A percentile compares a stretch with the other conserved stretches of the same genome.
Evolutionary conservation across 306 rosid species (phyloP).

Genomic region (Leucaena leucocephala): DNA sequence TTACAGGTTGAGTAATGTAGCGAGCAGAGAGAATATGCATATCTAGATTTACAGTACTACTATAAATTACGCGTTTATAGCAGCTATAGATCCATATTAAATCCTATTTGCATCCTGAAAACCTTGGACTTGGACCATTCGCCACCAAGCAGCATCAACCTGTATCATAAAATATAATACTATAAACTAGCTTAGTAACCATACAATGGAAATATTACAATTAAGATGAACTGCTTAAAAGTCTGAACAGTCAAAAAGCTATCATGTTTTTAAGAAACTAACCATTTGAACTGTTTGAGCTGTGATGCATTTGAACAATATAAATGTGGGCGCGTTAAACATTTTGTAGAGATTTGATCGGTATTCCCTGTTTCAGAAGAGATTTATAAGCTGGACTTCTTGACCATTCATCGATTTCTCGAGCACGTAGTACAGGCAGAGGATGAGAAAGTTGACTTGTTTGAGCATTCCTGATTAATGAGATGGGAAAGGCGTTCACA

Average conservation of each 20-base stretch:
- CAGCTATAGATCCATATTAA: too few relatives aligned
- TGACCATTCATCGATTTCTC: slow-evolving; percentile 97
- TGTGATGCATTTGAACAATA: slow-evolving; percentile 31
- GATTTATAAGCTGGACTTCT: slow-evolving; percentile 65
- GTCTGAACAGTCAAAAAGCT: slow-evolving; percentile 25
- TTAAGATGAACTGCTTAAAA: slow-evolving; percentile 15
- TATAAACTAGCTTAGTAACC: not conserved
- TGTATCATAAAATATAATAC: not conserved
- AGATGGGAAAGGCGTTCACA: not conserved
- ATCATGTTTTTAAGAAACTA: slow-evolving; percentile 30
- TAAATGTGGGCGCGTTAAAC: slow-evolving; percentile 33
- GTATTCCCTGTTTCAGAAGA: slow-evolving; percentile 64
- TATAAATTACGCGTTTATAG: too few relatives aligned
- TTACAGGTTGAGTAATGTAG: slow-evolving; percentile 37
- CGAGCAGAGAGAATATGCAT: slow-evolving; percentile 34
- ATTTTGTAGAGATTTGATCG: slow-evolving; percentile 37
- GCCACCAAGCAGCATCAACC: slow-evolving; percentile 12
- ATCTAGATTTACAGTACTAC: slow-evolving; percentile 29
- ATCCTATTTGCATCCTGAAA: not conserved
- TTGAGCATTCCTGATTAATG: slow-evolving; percentile 74
- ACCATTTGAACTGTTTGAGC: slow-evolving; percentile 34
- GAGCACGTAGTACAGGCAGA: slow-evolving; percentile 90
- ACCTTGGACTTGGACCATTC: slow-evolving; percentile 27
- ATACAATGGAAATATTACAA: slow-evolving; percentile 5
- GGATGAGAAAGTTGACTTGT: slow-evolving; percentile 96